Conservation (phyloP, 2,329 filamentous ascomycete genomes). For the Coniella vitis region DNA sequence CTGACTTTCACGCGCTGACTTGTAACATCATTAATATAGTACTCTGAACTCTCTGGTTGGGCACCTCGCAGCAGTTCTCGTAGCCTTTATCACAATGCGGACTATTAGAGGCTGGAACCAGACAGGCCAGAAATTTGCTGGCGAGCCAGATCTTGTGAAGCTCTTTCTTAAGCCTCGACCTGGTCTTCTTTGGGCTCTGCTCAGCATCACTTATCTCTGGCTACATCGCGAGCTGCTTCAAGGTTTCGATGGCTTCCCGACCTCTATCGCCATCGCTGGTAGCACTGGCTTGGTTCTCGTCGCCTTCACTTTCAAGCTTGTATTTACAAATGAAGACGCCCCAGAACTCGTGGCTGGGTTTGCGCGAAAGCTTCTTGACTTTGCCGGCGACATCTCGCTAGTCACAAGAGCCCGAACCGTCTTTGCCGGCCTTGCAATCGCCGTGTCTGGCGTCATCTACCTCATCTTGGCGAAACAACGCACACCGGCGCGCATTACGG, state of each 20-base stretch:
- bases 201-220: constrained; percentile 62
- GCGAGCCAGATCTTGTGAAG: constrained; percentile 80
- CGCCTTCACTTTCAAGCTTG: constrained; percentile 79
- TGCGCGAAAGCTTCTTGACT: constrained; percentile 32
- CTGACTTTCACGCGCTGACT: background rate
- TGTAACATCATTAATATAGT: constrained; percentile 14
- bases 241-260: constrained; percentile 35
- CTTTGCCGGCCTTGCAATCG: constrained; percentile 39
- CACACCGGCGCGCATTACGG: constrained; percentile 22
- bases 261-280: constrained; percentile 33
- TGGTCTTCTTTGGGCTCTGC: constrained; percentile 64
- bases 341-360: constrained; percentile 65
- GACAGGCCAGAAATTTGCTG: constrained; percentile 91
- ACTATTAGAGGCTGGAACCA: constrained; percentile 84
- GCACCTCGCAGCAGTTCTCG: constrained; percentile 26
- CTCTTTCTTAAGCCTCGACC: constrained; percentile 59
- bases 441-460: constrained; percentile 33
- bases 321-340: constrained; percentile 80
- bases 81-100: constrained; percentile 56
- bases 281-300: constrained; percentile 37
- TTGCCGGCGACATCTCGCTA: constrained; percentile 37
- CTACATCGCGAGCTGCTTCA: constrained; percentile 41
- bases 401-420: constrained; percentile 43
- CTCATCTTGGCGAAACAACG: constrained; percentile 26
- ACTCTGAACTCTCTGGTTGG: constrained; percentile 21